Percentiles rank a stretch among this genome's conserved stretches.
phyloP scores from a whole-genome alignment of 441 rosid genomes.

The Biscutella auriculata region DNA sequence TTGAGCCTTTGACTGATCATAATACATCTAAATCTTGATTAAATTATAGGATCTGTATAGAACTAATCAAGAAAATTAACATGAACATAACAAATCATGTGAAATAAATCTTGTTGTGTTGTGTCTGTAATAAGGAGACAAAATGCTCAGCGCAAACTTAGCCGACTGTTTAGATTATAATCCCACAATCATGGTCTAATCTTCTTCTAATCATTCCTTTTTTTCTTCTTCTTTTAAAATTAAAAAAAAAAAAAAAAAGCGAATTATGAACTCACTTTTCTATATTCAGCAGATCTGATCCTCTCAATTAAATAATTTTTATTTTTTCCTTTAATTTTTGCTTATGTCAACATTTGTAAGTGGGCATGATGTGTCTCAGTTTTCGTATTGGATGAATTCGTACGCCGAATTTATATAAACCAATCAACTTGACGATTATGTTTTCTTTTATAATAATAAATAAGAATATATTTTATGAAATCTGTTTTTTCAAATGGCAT shows the following conservation, averaged over 20 bases:
- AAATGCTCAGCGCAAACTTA: conserved; percentile 44
- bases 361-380: conserved; percentile 11
- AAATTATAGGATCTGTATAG: conserved; percentile 17
- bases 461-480: background rate
- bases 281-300: conserved; percentile 13
- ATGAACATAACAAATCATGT: conserved; percentile 16
- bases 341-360: background rate
- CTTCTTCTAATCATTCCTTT: conserved; percentile 20
- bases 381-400: conserved; percentile 1
- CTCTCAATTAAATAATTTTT: background rate
- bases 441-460: background rate
- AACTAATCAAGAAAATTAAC: conserved; percentile 11
- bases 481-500: background rate
- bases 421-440: conserved; percentile 9
- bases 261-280: background rate
- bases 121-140: conserved; percentile 45
- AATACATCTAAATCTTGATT: conserved; percentile 18
- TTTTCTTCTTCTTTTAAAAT: background rate
- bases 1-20: conserved; percentile 29
- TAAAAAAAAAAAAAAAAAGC: background rate
- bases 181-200: conserved; percentile 38
- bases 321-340: background rate
- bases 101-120: conserved; percentile 36
- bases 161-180: conserved; percentile 52
- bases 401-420: conserved; percentile 9